Percentiles rank a stretch among this genome's conserved stretches.
Evolutionary conservation across 1,284 basidiomycete species (phyloP).

Genomic region (Chalciporus sp.): DNA sequence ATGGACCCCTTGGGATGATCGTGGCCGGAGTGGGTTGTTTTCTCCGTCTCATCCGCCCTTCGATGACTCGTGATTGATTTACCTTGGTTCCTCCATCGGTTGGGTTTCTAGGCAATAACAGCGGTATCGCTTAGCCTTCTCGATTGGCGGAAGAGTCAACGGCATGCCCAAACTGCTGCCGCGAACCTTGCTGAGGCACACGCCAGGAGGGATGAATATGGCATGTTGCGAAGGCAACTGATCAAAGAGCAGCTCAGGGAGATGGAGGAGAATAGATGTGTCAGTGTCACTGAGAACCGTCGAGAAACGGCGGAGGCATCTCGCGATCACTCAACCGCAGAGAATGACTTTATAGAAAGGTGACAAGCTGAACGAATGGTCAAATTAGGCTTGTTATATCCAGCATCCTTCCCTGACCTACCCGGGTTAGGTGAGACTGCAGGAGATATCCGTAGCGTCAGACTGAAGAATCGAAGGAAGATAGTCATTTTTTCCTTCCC

Average conservation of each 20-base stretch:
- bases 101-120: conserved; percentile 11
- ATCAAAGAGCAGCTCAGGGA: conserved; percentile 43
- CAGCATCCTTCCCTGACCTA: neutral
- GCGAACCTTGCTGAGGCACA: conserved; percentile 46
- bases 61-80: neutral
- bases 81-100: neutral
- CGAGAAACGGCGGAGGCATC: neutral
- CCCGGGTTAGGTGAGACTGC: neutral
- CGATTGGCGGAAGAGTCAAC: conserved; percentile 22
- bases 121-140: conserved; percentile 12
- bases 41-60: neutral
- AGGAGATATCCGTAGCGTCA: too few species aligned
- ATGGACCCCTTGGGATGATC: conserved; percentile 13
- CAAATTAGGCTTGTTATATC: neutral
- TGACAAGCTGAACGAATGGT: neutral
- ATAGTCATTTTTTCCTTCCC: too few species aligned
- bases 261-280: too few species aligned
- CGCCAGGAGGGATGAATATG: conserved; percentile 42
- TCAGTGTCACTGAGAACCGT: neutral
- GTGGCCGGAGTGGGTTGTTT: conserved; percentile 18
- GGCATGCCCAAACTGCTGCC: conserved; percentile 39
- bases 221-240: conserved; percentile 40
- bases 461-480: too few species aligned
- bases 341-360: neutral
- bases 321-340: neutral